These are phyloP conservation scores for Lasiodiplodia gonubiensis DNA, from an alignment of 2,329 filamentous ascomycete species.

Conservation along the genomic window DNA sequence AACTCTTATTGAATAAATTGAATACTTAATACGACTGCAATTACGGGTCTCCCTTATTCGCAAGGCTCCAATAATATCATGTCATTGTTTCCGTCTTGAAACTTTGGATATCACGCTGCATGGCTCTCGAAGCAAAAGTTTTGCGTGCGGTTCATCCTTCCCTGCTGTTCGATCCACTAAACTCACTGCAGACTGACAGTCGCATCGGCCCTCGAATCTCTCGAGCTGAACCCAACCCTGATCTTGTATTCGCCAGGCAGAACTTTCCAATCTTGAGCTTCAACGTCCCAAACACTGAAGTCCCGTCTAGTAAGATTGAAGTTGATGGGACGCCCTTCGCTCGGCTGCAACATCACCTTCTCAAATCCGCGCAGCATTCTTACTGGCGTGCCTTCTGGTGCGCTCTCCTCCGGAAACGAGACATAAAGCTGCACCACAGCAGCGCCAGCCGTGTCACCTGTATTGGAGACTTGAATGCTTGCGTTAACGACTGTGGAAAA, in stretches of 20 bases:
- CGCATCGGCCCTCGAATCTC: not conserved
- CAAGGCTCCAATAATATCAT: too few relatives aligned
- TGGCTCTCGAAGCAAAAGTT: too few relatives aligned
- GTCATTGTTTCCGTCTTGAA: too few relatives aligned
- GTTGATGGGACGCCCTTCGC: slow-evolving; percentile 47
- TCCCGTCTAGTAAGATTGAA: slow-evolving; percentile 58
- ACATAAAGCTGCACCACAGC: slow-evolving; percentile 64
- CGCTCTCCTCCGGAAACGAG: slow-evolving; percentile 43
- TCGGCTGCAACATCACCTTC: slow-evolving; percentile 53
- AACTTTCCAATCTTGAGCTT: slow-evolving; percentile 51
- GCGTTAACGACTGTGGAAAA: slow-evolving; percentile 56
- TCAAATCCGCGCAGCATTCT: slow-evolving; percentile 54
- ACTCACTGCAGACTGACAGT: not conserved
- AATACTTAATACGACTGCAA: too few relatives aligned
- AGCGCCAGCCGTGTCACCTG: slow-evolving; percentile 54
- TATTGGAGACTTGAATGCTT: slow-evolving; percentile 57
- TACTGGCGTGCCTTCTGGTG: slow-evolving; percentile 54
- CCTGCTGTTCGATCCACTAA: too few relatives aligned
- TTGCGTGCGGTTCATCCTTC: too few relatives aligned
- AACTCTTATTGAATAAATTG: too few relatives aligned
- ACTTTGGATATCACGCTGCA: too few relatives aligned
- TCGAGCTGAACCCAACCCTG: slow-evolving; percentile 39
- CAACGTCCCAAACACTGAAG: slow-evolving; percentile 57
- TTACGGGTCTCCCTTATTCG: too few relatives aligned
- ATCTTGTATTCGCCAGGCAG: slow-evolving; percentile 33